These are phyloP conservation scores for Wickerhamiella siamensis DNA, from an alignment of 805 yeast genomes.

Conservation along the genomic window DNA sequence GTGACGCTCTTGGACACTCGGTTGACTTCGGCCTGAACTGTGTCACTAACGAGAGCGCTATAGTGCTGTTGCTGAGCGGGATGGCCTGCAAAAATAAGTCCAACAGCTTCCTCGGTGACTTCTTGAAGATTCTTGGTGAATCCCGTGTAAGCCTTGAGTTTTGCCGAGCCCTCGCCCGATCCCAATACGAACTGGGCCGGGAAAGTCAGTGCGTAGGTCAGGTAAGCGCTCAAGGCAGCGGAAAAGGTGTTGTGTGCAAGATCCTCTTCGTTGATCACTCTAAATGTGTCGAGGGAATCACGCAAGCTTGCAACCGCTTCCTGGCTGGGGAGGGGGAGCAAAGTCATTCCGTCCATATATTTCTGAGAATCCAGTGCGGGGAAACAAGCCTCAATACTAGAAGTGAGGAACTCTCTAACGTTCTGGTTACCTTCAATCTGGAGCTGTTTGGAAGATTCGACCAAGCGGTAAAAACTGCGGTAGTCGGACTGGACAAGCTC, in stretches of 20 bases:
- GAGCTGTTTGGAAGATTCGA: slow-evolving; percentile 41
- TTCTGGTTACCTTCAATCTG: slow-evolving; percentile 44
- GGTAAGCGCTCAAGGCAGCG: slow-evolving; percentile 11
- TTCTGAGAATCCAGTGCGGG: background rate
- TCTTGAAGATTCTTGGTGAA: slow-evolving; percentile 9
- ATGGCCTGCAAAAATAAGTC: slow-evolving; percentile 5
- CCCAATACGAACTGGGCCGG: slow-evolving; percentile 3
- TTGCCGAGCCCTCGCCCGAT: slow-evolving; percentile 1
- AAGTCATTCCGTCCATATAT: background rate
- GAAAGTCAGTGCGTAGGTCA: slow-evolving; percentile 11
- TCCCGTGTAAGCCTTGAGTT: slow-evolving; percentile 6
- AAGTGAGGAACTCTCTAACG: slow-evolving; percentile 35
- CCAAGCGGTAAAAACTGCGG: slow-evolving; percentile 44
- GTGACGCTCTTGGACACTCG: slow-evolving; percentile 22
- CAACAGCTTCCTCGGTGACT: slow-evolving; percentile 6
- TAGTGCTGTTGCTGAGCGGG: slow-evolving; percentile 4
- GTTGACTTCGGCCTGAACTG: slow-evolving; percentile 7
- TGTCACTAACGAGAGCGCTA: background rate
- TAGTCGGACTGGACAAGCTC: slow-evolving; percentile 1
- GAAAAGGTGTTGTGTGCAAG: slow-evolving; percentile 17
- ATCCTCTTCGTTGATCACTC: slow-evolving; percentile 17
- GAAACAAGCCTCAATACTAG: background rate
- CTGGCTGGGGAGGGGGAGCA: slow-evolving; percentile 18
- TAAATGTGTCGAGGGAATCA: slow-evolving; percentile 34
- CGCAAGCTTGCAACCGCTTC: slow-evolving; percentile 26